Conservation (phyloP, 805 yeast species). For the Lipomyces spencermartinsiae region DNA sequence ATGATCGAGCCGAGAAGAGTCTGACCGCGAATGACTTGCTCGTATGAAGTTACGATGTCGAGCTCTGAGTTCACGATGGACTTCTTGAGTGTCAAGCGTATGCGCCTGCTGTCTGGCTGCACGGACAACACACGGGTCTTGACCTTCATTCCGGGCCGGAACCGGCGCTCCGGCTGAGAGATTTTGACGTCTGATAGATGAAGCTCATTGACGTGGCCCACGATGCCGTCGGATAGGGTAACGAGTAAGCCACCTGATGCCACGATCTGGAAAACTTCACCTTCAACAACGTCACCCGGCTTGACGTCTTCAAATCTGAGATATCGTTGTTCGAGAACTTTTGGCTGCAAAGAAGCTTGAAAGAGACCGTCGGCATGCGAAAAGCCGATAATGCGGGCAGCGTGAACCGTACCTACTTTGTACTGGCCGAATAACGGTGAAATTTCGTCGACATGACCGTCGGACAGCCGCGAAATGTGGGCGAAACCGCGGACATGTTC, state of each 20-base stretch:
- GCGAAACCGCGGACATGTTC: constrained; percentile 68
- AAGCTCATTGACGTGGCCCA: constrained; percentile 73
- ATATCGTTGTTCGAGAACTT: constrained; percentile 66
- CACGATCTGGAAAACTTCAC: constrained; percentile 61
- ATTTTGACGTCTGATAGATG: constrained; percentile 87
- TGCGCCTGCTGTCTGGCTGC: constrained; percentile 53
- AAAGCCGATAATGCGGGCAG: constrained; percentile 78
- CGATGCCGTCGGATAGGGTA: constrained; percentile 64
- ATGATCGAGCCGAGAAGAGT: constrained; percentile 77
- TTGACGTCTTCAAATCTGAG: constrained; percentile 75
- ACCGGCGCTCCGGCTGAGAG: constrained; percentile 89
- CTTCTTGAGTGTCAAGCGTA: constrained; percentile 79
- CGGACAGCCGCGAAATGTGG: constrained; percentile 70
- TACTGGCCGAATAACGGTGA: constrained; percentile 47
- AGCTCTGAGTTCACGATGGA: constrained; percentile 66
- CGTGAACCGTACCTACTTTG: constrained; percentile 68
- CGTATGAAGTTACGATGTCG: constrained; percentile 50
- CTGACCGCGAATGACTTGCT: constrained; percentile 59
- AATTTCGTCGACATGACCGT: constrained; percentile 49
- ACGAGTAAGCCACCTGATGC: constrained; percentile 72
- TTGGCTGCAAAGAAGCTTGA: constrained; percentile 71
- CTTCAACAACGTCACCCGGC: constrained; percentile 66
- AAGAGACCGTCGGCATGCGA: constrained; percentile 70
- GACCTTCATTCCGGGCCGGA: constrained; percentile 81
- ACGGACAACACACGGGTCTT: constrained; percentile 72